Evolutionary conservation across 2,329 filamentous ascomycete species (phyloP), one percentile per base, ranked within the genome.

Genomic region (Tetracladium maxilliforme): DNA sequence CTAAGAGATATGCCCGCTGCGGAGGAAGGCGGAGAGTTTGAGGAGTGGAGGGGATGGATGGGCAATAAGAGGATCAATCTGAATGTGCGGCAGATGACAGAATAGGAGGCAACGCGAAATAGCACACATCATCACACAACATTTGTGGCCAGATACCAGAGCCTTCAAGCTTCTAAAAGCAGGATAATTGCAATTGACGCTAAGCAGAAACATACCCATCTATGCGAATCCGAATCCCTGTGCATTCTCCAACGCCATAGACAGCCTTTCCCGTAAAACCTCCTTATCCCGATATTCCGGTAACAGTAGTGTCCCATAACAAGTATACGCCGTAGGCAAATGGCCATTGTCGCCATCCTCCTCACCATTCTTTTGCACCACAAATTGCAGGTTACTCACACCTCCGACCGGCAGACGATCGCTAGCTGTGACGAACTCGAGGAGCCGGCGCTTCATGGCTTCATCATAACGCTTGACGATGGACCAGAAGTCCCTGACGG

Each of bases 401-500:
- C 90, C 90, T 12, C 81, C 84, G 0, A 93, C 80, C 0, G 90
- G 90, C 3, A 95, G 69, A 3, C 90, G 68, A 43, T 94, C 86
- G 39, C 76, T 87, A 1, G 87, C 87, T 10, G 90, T 98, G 16
- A 98, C 86, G 42, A 98, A 98, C 46, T 94, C 84, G 16, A 98
- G 61, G 17, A 98, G 54, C 39, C 70, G 71, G 26, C 72, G 67
- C 49, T 77, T 77, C 59, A 86, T 77, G 22, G 65, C 59, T 10
- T 75, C 61, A 30, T 70, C 62, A 42, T 69, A 90, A 18, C 46
- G 49, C 34, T 65, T 65, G 2, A 93, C 78, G 6, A 94, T 64
- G 9, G 61, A 61, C 90, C 90, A 98, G 46, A 98, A 95, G 37
- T 79, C 70, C 14, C 59, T 56, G 21, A 98, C 71, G 2, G 76